Evolutionary conservation across 495 filamentous ascomycete species (phyloP), one percentile per base, ranked within the genome.

Genomic region (Hyaloscypha variabilis): DNA sequence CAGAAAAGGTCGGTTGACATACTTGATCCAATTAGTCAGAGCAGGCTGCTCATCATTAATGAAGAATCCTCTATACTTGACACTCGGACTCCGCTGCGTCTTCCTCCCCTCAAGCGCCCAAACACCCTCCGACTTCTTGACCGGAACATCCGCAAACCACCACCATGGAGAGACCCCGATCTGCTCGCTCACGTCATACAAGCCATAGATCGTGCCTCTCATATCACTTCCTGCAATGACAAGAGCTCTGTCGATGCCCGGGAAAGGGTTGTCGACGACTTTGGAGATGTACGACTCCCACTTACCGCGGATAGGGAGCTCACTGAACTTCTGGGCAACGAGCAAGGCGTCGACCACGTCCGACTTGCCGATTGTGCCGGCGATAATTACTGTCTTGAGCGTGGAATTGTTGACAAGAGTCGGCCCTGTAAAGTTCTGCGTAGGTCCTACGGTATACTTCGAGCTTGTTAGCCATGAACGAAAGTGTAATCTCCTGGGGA

Each of bases 141-240:
- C 72, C 0, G 88, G 82, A 0, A 88, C 86, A 74, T 92, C 90
- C 1, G 90, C 88, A 82, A 82, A 91, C 81, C 85, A 92, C 74
- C 90, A 88, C 89, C 88, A 92, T 49, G 90, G 90, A 49, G 86
- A 89, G 8, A 92, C 88, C 21, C 90, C 90, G 58, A 92, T 91
- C 67, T 91, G 88, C 71, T 91, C 88, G 31, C 87, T 90, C 63
- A 93, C 74, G 54, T 88, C 86, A 76, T 93, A 92, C 61, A 91
- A 78, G 14, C 90, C 90, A 66, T 82, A 93, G 67, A 92, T 91
- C 3, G 86, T 85, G 1, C 88, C 90, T 29, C 90, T 82, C 54
- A 86, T 82, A 71, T 91, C 88, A 62, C 76, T 85, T 19, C 90
- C 90, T 13, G 84, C 87, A 71, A 93, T 89, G 0, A 91, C 85